These are phyloP conservation scores for Styphnolobium japonicum DNA, from an alignment of 306 rosid species.

Conservation along the genomic window DNA sequence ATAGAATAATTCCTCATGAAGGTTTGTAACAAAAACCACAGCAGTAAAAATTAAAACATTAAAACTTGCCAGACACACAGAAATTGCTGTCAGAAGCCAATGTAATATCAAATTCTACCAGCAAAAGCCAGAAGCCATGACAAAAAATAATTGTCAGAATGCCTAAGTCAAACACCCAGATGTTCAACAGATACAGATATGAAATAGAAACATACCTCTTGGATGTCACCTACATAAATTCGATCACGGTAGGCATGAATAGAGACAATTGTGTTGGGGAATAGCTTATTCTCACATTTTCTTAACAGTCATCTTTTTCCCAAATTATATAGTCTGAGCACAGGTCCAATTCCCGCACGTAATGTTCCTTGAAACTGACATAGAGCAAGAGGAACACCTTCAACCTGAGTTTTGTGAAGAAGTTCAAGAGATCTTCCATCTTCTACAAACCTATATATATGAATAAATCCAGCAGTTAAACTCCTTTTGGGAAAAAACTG, in stretches of 20 bases:
- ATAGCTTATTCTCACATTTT: slow-evolving; percentile 93
- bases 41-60: neutral
- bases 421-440: slow-evolving; percentile 94
- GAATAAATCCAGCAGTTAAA: slow-evolving; percentile 75
- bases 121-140: slow-evolving; percentile 1
- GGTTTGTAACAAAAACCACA: slow-evolving; percentile 1
- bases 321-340: slow-evolving; percentile 87
- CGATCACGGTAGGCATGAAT: slow-evolving; percentile 92
- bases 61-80: neutral
- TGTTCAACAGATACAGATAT: neutral
- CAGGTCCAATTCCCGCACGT: slow-evolving; percentile 92
- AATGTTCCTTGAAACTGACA: slow-evolving; percentile 96
- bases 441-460: slow-evolving; percentile 84
- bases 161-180: neutral
- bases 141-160: neutral
- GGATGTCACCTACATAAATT: slow-evolving; percentile 89
- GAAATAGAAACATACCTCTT: slow-evolving; percentile 68
- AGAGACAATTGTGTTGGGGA: slow-evolving; percentile 78
- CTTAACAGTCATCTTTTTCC: slow-evolving; percentile 84
- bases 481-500: slow-evolving; percentile 78
- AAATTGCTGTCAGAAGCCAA: neutral
- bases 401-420: slow-evolving; percentile 92
- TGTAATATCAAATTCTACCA: neutral
- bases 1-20: neutral
- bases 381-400: slow-evolving; percentile 92